Base-by-base conservation (phyloP, 345 rosid species). In the Lepidium sativum region DNA sequence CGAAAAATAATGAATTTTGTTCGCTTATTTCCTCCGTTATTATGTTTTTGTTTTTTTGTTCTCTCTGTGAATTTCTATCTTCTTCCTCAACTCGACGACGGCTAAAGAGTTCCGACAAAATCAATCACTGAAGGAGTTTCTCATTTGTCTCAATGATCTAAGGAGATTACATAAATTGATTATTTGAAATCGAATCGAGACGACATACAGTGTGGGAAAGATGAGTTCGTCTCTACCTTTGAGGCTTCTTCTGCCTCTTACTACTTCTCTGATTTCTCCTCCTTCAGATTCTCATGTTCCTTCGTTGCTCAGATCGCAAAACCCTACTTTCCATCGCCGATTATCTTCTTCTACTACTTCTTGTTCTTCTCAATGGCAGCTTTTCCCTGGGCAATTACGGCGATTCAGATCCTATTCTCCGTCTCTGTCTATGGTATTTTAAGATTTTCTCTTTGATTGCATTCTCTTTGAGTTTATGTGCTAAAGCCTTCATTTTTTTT, bases 181-280 rank as follows among this genome's bases (percentile, higher is more conserved):
- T 55, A 44, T 20, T 48, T 12, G 51, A 41, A 20, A 34, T 39
- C 33, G 8, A 51, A 51, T 62, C 15, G 54, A 54, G 53, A 48
- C 57, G 21, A 14, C 1, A 27, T 27, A 5, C 39, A 57, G 9
- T 40, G 27, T 43, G 53, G 1, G 8, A 40, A 39, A 73, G 41
- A 86, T 86, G 92, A 79, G 80, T 72, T 60, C 80, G 53, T 42
- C 74, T 41, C 70, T 81, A 43, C 80, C 85, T 45, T 69, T 67
- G 83, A 81, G 83, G 78, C 84, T 84, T 49, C 70, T 83, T 53
- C 54, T 74, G 31, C 86, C 81, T 80, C 82, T 70, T 34, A 55
- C 77, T n/a, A 55, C 74, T 35, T 17, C 69, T 6, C 43, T 42
- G 33, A 41, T 50, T 75, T 41, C 58, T 59, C 67, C 69, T 52